phyloP scores from a whole-genome alignment of 805 yeast species.

The Lipomyces yamadae region DNA sequence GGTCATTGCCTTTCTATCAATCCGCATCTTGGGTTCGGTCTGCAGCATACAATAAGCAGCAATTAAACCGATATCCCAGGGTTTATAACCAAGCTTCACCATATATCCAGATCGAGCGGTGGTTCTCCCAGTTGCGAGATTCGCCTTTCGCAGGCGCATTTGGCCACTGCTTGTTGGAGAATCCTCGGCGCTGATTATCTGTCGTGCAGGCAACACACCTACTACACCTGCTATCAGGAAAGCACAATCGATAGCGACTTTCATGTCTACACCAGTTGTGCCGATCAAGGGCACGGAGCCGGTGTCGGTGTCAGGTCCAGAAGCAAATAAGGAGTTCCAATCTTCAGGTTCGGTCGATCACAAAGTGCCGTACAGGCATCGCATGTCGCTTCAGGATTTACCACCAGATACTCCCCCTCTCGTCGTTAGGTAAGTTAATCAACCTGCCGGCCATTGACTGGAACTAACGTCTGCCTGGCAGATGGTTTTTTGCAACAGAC shows the following conservation, averaged over 20 bases:
- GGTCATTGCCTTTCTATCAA: background rate
- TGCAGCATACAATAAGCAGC: background rate
- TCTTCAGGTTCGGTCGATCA: constrained; percentile 23
- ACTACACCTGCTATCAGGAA: background rate
- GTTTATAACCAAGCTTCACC: background rate
- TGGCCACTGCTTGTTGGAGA: constrained; percentile 4
- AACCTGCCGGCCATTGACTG: background rate
- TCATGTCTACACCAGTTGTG: background rate
- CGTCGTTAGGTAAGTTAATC: constrained; percentile 22
- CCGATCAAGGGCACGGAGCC: background rate
- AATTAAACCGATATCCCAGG: background rate
- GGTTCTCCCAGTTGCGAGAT: constrained; percentile 1
- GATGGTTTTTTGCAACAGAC: constrained; percentile 38
- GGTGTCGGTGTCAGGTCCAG: background rate
- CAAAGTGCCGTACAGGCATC: constrained; percentile 31
- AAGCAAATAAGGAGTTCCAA: background rate
- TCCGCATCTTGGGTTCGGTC: background rate
- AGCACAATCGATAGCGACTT: background rate
- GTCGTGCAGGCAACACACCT: background rate
- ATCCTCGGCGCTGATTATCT: background rate
- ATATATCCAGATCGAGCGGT: background rate
- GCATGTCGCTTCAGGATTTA: constrained; percentile 27
- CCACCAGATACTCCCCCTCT: constrained; percentile 37
- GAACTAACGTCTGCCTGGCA: background rate
- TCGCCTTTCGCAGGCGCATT: background rate